Percentiles rank a stretch among this genome's conserved stretches.
These are phyloP conservation scores for Umbelopsis sp. DNA, from an alignment of 192 early-diverging fungal genomes.

Conservation along the genomic window DNA sequence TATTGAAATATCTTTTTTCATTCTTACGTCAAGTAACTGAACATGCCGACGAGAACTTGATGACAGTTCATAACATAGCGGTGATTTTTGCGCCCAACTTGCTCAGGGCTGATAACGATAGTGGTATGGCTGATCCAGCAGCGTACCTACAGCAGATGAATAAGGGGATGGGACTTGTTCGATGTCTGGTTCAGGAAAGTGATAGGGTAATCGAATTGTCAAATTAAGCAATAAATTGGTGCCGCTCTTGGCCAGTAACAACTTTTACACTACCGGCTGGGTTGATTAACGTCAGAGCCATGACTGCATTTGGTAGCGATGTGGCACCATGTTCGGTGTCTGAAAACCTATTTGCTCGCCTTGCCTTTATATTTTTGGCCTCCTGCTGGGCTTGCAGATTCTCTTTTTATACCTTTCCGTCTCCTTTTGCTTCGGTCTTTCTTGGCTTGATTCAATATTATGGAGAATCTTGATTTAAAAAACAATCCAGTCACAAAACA, in stretches of 20 bases:
- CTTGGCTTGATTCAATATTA: conserved; percentile 1
- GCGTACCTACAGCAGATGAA: conserved; percentile 34
- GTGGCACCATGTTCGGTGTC: neutral
- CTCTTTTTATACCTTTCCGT: conserved; percentile 20
- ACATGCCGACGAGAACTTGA: conserved; percentile 71
- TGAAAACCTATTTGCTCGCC: neutral
- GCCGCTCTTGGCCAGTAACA: too few relatives aligned
- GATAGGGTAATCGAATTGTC: neutral
- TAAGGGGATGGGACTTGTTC: conserved; percentile 33
- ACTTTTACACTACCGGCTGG: too few relatives aligned
- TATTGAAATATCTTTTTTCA: conserved; percentile 67
- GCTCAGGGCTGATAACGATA: conserved; percentile 44
- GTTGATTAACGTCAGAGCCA: neutral
- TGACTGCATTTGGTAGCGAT: neutral
- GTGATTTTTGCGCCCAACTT: conserved; percentile 90
- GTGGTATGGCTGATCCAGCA: conserved; percentile 24
- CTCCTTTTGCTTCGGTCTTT: conserved; percentile 1
- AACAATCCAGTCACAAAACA: neutral
- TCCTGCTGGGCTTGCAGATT: neutral
- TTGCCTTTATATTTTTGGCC: neutral
- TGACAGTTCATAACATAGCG: conserved; percentile 82
- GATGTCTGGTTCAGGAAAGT: conserved; percentile 14
- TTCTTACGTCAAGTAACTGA: conserved; percentile 74
- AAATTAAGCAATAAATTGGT: neutral
- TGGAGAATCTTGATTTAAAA: neutral